phyloP scores from a whole-genome alignment of 805 yeast species.

The Ogataea polymorpha region DNA sequence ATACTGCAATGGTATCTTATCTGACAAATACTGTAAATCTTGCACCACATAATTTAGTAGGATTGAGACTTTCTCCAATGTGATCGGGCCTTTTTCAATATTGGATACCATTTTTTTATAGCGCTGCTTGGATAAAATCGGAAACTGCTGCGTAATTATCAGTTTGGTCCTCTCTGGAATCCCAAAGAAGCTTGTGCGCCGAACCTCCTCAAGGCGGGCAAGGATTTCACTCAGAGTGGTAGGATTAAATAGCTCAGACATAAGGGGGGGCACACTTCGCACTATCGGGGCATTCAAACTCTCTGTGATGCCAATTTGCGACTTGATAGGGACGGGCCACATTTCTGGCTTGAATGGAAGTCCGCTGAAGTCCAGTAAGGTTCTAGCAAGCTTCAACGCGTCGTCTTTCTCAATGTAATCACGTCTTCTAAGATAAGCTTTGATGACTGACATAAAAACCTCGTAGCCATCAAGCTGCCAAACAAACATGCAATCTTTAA shows the following conservation, averaged over 20 bases:
- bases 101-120: slow-evolving; percentile 7
- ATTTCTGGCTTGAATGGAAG: slow-evolving; percentile 12
- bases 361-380: slow-evolving; percentile 16
- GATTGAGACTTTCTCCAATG: slow-evolving; percentile 9
- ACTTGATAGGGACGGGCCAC: slow-evolving; percentile 17
- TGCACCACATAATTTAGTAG: slow-evolving; percentile 13
- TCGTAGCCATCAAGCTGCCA: slow-evolving; percentile 27
- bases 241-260: slow-evolving; percentile 12
- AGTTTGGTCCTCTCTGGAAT: slow-evolving; percentile 10
- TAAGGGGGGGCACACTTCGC: slow-evolving; percentile 5
- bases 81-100: slow-evolving; percentile 9
- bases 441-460: slow-evolving; percentile 14
- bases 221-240: slow-evolving; percentile 8
- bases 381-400: slow-evolving; percentile 14
- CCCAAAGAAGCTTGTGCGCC: slow-evolving; percentile 14
- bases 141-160: slow-evolving; percentile 3
- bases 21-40: slow-evolving; percentile 13
- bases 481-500: slow-evolving; percentile 21
- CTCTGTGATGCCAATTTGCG: slow-evolving; percentile 8
- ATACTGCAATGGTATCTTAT: slow-evolving; percentile 6
- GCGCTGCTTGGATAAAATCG: slow-evolving; percentile 4
- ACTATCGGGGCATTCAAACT: slow-evolving; percentile 10
- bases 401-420: neutral
- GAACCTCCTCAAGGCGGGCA: slow-evolving; percentile 8
- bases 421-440: slow-evolving; percentile 9